These are phyloP conservation scores for Jacaranda copaia DNA, from an alignment of 257 asterid genomes.

Conservation along the genomic window DNA sequence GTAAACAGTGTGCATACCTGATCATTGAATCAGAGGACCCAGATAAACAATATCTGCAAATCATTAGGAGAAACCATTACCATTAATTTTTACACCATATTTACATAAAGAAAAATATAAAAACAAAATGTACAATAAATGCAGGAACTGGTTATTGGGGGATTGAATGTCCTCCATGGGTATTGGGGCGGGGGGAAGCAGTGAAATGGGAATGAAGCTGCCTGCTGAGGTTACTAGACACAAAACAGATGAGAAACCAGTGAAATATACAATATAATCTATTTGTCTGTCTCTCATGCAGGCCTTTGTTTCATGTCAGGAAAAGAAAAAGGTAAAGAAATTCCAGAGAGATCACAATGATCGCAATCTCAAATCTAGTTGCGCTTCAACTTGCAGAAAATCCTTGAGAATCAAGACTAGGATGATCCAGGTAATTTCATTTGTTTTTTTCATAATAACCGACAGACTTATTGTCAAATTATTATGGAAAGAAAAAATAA, in stretches of 20 bases:
- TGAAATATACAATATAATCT: not conserved
- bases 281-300: not conserved
- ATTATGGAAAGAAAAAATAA: not conserved
- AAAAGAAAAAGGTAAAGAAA: not conserved
- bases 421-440: slow-evolving; percentile 13
- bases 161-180: not conserved
- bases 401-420: not conserved
- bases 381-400: slow-evolving; percentile 1
- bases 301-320: not conserved
- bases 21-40: slow-evolving; percentile 97
- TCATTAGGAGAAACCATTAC: slow-evolving; percentile 24
- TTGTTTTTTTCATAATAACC: not conserved
- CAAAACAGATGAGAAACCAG: not conserved
- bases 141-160: not conserved
- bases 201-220: not conserved
- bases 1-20: slow-evolving; percentile 53
- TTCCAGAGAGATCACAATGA: not conserved
- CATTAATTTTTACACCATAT: slow-evolving; percentile 18
- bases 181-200: not conserved
- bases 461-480: not conserved
- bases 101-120: not conserved
- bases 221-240: not conserved
- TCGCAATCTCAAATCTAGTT: not conserved
- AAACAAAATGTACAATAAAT: too few relatives aligned
- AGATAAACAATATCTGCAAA: slow-evolving; percentile 84